Evolutionary conservation across 2,329 filamentous ascomycete genomes (phyloP), one percentile per base, ranked within the genome.

Genomic region (Xylariaceae sp.): DNA sequence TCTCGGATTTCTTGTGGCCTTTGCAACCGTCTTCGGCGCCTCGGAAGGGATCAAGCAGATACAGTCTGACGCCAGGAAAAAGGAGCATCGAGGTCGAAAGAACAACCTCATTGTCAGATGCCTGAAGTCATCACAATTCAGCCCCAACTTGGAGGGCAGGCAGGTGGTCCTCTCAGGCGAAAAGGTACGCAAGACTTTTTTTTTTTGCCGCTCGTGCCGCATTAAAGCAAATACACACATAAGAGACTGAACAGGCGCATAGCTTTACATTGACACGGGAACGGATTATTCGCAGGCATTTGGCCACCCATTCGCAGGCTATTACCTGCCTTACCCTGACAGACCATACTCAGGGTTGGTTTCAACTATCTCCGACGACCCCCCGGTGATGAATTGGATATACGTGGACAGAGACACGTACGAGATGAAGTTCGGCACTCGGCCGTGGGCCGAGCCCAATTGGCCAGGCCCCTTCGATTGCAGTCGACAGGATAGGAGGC

Each of bases 301-400:
- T 38, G 70, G 73, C 2, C 75, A 79, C 51, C 68, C 71, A 0
- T 79, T 76, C 51, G 66, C 73, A 3, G 76, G 76, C 13, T 79
- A 80, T 50, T 79, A 71, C 50, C 64, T 79, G 11, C 71, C 74
- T 0, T 79, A 78, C 49, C 75, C 76, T 4, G 74, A 76, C 6
- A 43, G 62, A 15, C 55, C 58, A 9, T 62, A 66, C 31, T 63
- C 68, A 13, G 70, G 70, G 2, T 63, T 73, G 2, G 70, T 73
- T 17, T 70, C 66, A 9, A 72, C 67, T 4, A 72, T 73, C 30
- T 67, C 63, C 28, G 66, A 72, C 34, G 68, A 69, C 8, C 68
- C 70, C 11, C 70, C 70, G 1, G 62, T 72, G 41, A 66, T 73
- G 61, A 73, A 73, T 52, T 73, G 71, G 71, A 66, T 73, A 46